Evolutionary conservation across 1,284 basidiomycete genomes (phyloP).

Genomic region (Naganishia sp.): DNA sequence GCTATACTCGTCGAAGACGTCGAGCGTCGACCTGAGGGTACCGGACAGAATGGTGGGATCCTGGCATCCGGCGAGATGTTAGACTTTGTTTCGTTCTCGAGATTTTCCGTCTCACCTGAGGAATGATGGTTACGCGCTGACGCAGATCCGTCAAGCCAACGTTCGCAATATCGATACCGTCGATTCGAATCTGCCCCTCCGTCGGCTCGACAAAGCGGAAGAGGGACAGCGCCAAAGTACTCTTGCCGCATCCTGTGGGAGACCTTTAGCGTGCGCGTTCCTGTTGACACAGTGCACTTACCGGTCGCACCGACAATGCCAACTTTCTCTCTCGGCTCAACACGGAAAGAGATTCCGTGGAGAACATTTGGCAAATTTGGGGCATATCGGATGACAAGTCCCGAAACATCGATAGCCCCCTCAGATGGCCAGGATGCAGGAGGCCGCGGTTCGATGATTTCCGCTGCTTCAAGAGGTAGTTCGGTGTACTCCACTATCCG

Average conservation of each 20-base stretch:
- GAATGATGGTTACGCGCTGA: constrained; percentile 79
- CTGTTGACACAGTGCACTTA: constrained; percentile 45
- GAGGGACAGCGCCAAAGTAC: constrained; percentile 85
- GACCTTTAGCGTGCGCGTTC: constrained; percentile 37
- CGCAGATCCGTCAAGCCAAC: constrained; percentile 73
- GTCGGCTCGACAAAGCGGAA: constrained; percentile 93
- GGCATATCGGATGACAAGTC: constrained; percentile 83
- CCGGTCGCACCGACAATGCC: constrained; percentile 90
- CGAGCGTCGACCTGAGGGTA: constrained; percentile 80
- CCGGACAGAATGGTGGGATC: constrained; percentile 88
- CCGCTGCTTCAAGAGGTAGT: constrained; percentile 71
- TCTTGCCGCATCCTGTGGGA: constrained; percentile 65
- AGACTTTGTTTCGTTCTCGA: neutral
- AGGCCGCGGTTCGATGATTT: constrained; percentile 83
- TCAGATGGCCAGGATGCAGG: constrained; percentile 74
- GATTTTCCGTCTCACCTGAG: constrained; percentile 46
- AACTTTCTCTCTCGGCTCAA: constrained; percentile 68
- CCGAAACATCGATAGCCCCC: constrained; percentile 69
- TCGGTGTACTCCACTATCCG: constrained; percentile 82
- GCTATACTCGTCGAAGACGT: constrained; percentile 85
- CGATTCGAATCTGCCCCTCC: constrained; percentile 77
- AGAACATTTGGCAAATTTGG: constrained; percentile 77
- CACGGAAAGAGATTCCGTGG: constrained; percentile 75
- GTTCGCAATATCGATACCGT: constrained; percentile 74
- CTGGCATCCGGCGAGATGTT: constrained; percentile 57